Evolutionary conservation across 2,329 filamentous ascomycete genomes (phyloP), one percentile per base, ranked within the genome.

Genomic region (Amylocarpus encephaloides): DNA sequence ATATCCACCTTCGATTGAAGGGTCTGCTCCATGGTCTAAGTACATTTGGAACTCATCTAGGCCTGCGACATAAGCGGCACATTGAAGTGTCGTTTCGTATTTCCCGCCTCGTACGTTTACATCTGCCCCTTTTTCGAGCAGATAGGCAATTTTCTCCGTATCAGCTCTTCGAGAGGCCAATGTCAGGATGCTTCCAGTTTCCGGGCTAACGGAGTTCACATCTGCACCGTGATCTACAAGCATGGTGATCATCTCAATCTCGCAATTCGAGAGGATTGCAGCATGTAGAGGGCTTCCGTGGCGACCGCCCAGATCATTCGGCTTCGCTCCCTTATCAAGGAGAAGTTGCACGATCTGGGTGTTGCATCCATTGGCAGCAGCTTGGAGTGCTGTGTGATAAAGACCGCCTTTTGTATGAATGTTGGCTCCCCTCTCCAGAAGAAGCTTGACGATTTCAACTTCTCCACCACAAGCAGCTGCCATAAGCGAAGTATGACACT

Each of bases 51-150:
- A 29, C 12, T 35, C 22, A 5, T 46, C 44, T 2, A 15, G 10
- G 13, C 16, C n/a, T 13, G 29, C 29, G 13, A 22, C 19, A 34
- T 42, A 48, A 26, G n/a, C 22, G 9, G 47, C 33, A 22, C 40
- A 33, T 18, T 49, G 47, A 29, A 49, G 41, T 5, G 41, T 26
- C 18, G n/a, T 39, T 6, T 36, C 32, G 19, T 43, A 48, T 16
- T 22, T 48, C 1, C 45, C 45, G n/a, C 45, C 45, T 19, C 15
- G 9, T 18, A 19, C 5, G 6, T 48, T 48, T 16, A 48, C 29
- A 32, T 48, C 35, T 6, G 45, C 45, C 13, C 45, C 44, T 29
- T 46, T 46, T 29, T 46, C 44, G 13, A 46, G 38, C 13, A 48
- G 19, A 39, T 48, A 26, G 4, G 38, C 11, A 13, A 29, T 15